phyloP scores from a whole-genome alignment of 371 early-diverging fungal genomes.

The Mortierella sp. region DNA sequence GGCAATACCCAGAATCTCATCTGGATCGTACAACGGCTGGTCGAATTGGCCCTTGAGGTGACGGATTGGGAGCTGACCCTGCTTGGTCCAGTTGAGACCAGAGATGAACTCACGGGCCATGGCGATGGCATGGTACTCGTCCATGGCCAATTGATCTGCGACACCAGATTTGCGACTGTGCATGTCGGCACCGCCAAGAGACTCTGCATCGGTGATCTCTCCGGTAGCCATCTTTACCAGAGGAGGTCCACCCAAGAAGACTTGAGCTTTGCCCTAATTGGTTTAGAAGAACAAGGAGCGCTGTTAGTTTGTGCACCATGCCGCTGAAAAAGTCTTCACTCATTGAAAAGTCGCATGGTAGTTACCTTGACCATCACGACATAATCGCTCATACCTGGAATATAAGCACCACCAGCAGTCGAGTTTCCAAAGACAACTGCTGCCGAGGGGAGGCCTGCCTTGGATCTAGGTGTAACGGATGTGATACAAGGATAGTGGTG shows the following conservation, averaged over 20 bases:
- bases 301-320: background rate
- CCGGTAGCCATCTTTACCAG: constrained; percentile 85
- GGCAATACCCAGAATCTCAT: constrained; percentile 76
- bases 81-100: constrained; percentile 74
- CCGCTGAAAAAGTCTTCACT: background rate
- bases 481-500: background rate
- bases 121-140: constrained; percentile 75
- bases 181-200: constrained; percentile 84
- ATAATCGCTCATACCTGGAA: constrained; percentile 83
- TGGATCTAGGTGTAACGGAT: constrained; percentile 64
- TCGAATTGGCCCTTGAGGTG: constrained; percentile 68
- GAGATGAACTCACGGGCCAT: constrained; percentile 78
- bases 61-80: constrained; percentile 66
- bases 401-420: constrained; percentile 86
- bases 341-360: background rate
- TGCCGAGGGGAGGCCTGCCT: constrained; percentile 76
- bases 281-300: background rate
- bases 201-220: constrained; percentile 79
- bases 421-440: constrained; percentile 82
- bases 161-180: constrained; percentile 77
- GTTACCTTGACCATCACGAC: constrained; percentile 79
- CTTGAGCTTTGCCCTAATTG: constrained; percentile 75
- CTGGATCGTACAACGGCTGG: constrained; percentile 70
- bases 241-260: constrained; percentile 84
- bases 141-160: constrained; percentile 75